Evolutionary conservation across 495 filamentous ascomycete species (phyloP).

Genomic region (Beverwykella pulmonaria): DNA sequence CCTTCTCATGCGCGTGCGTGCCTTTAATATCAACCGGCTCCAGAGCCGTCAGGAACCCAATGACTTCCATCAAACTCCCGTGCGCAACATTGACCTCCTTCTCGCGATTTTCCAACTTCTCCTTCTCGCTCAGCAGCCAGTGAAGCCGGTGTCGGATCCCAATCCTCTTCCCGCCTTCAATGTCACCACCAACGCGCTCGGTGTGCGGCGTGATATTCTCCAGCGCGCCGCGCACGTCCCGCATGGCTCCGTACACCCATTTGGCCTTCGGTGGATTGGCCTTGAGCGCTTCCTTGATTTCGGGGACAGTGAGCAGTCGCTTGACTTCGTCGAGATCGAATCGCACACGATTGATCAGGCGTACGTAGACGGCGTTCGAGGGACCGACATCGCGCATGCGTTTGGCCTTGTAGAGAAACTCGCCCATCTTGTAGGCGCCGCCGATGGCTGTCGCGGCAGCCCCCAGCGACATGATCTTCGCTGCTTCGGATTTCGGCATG

Average conservation of each 20-base stretch:
- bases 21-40: constrained; percentile 16
- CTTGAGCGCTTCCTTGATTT: constrained; percentile 24
- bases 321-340: constrained; percentile 36
- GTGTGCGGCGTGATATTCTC: constrained; percentile 33
- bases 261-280: constrained; percentile 25
- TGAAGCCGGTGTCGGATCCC: constrained; percentile 24
- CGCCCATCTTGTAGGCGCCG: constrained; percentile 33
- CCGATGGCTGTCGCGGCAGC: constrained; percentile 24
- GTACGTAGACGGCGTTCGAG: constrained; percentile 32
- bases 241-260: constrained; percentile 33
- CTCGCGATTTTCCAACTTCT: constrained; percentile 36
- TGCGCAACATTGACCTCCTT: constrained; percentile 28
- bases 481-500: constrained; percentile 28
- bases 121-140: constrained; percentile 34
- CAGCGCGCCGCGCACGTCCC: constrained; percentile 30
- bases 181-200: constrained; percentile 25
- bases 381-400: constrained; percentile 29
- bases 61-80: constrained; percentile 28
- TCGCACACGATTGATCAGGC: constrained; percentile 30
- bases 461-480: constrained; percentile 16
- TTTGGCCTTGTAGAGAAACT: constrained; percentile 33
- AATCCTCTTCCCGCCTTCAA: constrained; percentile 25
- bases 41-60: constrained; percentile 27
- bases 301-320: constrained; percentile 32
- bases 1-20: neutral